Percentiles rank a stretch among this genome's conserved stretches.
Evolutionary conservation across 2,329 filamentous ascomycete species (phyloP).

Genomic region (Thielaviopsis ethacetica): DNA sequence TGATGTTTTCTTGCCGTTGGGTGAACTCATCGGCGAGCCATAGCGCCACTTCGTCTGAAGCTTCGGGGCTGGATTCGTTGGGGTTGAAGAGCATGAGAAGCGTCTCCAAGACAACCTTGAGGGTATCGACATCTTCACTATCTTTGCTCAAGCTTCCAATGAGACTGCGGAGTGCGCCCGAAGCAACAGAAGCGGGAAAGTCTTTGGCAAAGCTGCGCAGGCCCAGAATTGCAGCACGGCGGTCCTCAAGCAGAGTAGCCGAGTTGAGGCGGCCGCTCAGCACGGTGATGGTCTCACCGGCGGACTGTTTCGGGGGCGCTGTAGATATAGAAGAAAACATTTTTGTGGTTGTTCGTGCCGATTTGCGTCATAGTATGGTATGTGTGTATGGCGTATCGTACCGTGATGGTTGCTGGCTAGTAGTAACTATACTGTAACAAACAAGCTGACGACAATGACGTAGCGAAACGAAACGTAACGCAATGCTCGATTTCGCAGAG

Average conservation of each 20-base stretch:
- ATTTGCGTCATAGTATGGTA: neutral
- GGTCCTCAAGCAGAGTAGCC: slow-evolving; percentile 84
- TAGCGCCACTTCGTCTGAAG: slow-evolving; percentile 85
- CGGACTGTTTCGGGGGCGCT: slow-evolving; percentile 88
- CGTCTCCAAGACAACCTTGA: slow-evolving; percentile 89
- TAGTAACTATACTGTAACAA: neutral
- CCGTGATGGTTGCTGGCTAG: neutral
- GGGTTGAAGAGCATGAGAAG: slow-evolving; percentile 78
- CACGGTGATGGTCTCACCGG: slow-evolving; percentile 82
- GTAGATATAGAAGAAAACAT: slow-evolving; percentile 37
- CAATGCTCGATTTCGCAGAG: no score
- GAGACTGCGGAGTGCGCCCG: slow-evolving; percentile 73
- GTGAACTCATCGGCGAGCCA: slow-evolving; percentile 98
- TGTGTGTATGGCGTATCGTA: neutral
- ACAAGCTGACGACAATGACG: neutral
- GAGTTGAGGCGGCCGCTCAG: slow-evolving; percentile 76
- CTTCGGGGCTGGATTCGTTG: slow-evolving; percentile 62
- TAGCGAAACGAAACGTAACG: neutral
- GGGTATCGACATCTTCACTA: slow-evolving; percentile 86
- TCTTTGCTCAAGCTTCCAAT: slow-evolving; percentile 77
- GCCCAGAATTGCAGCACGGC: slow-evolving; percentile 80
- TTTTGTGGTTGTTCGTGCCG: slow-evolving; percentile 27
- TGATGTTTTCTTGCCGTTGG: slow-evolving; percentile 92
- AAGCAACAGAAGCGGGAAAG: slow-evolving; percentile 89
- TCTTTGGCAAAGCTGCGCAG: slow-evolving; percentile 92